phyloP scores from a whole-genome alignment of 495 filamentous ascomycete genomes.

The Hypoxylon intermedium region DNA sequence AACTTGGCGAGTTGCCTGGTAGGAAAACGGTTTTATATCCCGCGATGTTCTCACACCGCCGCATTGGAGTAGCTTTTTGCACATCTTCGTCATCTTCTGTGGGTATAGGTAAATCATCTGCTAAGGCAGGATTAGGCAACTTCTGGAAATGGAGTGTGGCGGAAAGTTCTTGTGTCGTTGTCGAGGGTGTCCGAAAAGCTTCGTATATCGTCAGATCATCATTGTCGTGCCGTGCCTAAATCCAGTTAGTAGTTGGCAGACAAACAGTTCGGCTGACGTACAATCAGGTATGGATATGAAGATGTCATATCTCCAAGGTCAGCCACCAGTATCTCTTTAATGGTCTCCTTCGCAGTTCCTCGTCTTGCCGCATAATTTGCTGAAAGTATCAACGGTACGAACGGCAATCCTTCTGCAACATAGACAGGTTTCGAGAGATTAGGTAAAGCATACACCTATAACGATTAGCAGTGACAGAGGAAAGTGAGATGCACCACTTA shows the following conservation, averaged over 20 bases:
- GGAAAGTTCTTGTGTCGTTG: conserved; percentile 43
- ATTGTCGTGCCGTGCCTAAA: conserved; percentile 73
- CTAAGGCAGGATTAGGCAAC: conserved; percentile 66
- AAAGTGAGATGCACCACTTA: conserved; percentile 52
- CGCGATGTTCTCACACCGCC: conserved; percentile 67
- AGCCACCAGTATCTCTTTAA: conserved; percentile 80
- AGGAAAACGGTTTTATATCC: conserved; percentile 83
- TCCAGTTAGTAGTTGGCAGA: conserved; percentile 10
- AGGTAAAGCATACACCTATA: conserved; percentile 69
- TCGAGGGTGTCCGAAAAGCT: conserved; percentile 64
- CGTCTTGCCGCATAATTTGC: conserved; percentile 70
- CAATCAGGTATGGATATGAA: conserved; percentile 80
- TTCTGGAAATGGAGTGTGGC: conserved; percentile 75
- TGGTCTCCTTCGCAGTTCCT: conserved; percentile 69
- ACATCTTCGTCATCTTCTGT: conserved; percentile 48
- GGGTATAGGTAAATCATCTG: conserved; percentile 56
- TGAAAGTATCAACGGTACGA: conserved; percentile 78
- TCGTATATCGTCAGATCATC: conserved; percentile 90
- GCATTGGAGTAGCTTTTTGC: conserved; percentile 60
- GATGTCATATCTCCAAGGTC: conserved; percentile 78
- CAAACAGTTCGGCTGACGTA: conserved; percentile 48
- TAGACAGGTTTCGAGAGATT: conserved; percentile 67
- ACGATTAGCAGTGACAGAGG: conserved; percentile 21
- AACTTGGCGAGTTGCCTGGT: conserved; percentile 76
- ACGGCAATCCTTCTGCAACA: conserved; percentile 72